phyloP scores from a whole-genome alignment of 208 protist genomes.

The Leishmania guyanensis region DNA sequence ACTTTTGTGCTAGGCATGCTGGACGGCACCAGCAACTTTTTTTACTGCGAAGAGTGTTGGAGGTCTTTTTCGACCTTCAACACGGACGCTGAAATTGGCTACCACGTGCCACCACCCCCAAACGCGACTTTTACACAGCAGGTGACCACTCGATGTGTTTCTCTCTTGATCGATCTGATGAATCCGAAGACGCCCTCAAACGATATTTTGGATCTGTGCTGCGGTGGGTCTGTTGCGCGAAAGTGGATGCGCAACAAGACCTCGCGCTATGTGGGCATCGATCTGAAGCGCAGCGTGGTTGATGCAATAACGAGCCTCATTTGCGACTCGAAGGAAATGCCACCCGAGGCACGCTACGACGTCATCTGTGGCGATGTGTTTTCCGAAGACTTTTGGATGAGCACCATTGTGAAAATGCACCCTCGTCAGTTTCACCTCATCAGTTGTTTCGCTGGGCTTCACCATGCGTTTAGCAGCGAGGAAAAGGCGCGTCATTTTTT shows the following conservation, averaged over 20 bases:
- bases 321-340: conserved; percentile 43
- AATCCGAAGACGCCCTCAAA: conserved; percentile 72
- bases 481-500: conserved; percentile 65
- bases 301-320: conserved; percentile 47
- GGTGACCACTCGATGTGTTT: conserved; percentile 74
- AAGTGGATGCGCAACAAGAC: conserved; percentile 91
- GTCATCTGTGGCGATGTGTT: conserved; percentile 82
- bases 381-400: conserved; percentile 74
- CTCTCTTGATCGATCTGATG: conserved; percentile 76
- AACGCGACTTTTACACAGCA: conserved; percentile 76
- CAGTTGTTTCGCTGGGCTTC: conserved; percentile 74
- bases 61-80: conserved; percentile 68
- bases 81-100: conserved; percentile 63
- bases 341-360: conserved; percentile 53
- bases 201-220: conserved; percentile 89
- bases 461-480: conserved; percentile 76
- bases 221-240: conserved; percentile 69
- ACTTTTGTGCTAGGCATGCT: conserved; percentile 62
- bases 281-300: conserved; percentile 65
- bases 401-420: conserved; percentile 75
- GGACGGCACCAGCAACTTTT: conserved; percentile 57
- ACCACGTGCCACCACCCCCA: conserved; percentile 73
- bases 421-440: conserved; percentile 84
- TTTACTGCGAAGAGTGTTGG: conserved; percentile 89
- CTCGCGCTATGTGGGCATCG: conserved; percentile 73